phyloP scores from a whole-genome alignment of 768 basidiomycete genomes.

The Leccinum disarticulatum region DNA sequence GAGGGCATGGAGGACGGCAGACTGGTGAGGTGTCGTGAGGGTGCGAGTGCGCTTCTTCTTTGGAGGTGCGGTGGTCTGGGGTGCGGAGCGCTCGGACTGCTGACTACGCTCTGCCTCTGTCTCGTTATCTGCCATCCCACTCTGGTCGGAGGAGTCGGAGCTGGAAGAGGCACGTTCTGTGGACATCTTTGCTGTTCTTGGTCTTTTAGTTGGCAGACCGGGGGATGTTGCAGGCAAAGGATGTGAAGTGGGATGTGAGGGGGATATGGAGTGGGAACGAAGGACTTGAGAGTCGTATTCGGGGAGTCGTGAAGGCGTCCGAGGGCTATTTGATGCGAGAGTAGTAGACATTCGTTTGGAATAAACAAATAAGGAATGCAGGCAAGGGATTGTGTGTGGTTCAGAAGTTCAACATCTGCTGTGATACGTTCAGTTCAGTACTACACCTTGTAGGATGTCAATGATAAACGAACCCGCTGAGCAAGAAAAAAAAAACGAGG shows the following conservation, averaged over 20 bases:
- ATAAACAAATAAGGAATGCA: constrained; percentile 29
- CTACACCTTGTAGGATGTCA: not conserved
- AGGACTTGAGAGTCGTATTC: constrained; percentile 17
- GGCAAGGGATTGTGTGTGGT: constrained; percentile 4
- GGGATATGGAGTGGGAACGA: not conserved
- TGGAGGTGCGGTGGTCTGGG: constrained; percentile 31
- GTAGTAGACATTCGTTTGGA: constrained; percentile 24
- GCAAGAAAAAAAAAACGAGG: not conserved
- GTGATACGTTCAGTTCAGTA: not conserved
- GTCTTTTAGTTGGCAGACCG: constrained; percentile 22
- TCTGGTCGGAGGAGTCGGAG: constrained; percentile 49
- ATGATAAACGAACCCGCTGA: constrained; percentile 4
- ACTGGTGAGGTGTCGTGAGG: constrained; percentile 84
- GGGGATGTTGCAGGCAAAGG: constrained; percentile 7
- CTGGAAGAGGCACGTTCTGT: constrained; percentile 26
- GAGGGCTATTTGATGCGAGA: constrained; percentile 18
- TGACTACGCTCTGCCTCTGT: constrained; percentile 47
- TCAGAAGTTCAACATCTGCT: constrained; percentile 20
- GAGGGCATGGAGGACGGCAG: constrained; percentile 82
- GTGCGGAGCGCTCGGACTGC: constrained; percentile 37
- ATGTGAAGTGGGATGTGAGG: not conserved
- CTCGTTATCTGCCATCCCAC: constrained; percentile 60
- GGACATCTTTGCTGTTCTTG: constrained; percentile 21
- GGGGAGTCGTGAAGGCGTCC: constrained; percentile 19
- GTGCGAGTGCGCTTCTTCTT: constrained; percentile 80